phyloP scores from a whole-genome alignment of 768 basidiomycete genomes.

The Hebeloma cylindrosporum region DNA sequence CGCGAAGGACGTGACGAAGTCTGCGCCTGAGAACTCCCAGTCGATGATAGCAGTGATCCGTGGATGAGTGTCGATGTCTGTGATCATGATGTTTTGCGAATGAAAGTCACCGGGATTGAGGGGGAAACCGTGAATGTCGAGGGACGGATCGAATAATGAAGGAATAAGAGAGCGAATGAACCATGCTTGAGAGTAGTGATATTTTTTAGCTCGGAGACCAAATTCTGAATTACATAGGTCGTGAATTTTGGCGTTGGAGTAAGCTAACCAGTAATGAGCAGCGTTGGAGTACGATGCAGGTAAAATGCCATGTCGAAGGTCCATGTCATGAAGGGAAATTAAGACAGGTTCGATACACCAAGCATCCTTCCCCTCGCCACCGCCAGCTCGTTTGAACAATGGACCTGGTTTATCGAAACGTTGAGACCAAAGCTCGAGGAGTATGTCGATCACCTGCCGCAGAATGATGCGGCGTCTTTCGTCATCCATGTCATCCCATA shows the following conservation, averaged over 20 bases:
- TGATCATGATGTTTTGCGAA: constrained; percentile 22
- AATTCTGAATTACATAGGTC: background rate
- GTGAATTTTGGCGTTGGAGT: constrained; percentile 2
- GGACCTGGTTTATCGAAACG: constrained; percentile 7
- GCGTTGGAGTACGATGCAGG: background rate
- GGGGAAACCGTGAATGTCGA: constrained; percentile 14
- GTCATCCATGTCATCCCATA: constrained; percentile 8
- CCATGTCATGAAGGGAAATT: background rate
- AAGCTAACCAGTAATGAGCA: constrained; percentile 8
- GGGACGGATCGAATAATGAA: constrained; percentile 12
- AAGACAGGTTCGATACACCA: background rate
- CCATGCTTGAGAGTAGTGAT: background rate
- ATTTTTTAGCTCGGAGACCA: background rate
- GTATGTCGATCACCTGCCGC: constrained; percentile 7
- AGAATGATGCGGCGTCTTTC: constrained; percentile 5
- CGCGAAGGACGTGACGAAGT: constrained; percentile 1
- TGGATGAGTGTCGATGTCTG: constrained; percentile 9
- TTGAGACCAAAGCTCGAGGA: constrained; percentile 9
- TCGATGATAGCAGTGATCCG: constrained; percentile 15
- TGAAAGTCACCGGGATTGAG: constrained; percentile 22
- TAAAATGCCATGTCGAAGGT: background rate
- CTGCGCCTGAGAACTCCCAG: constrained; percentile 21
- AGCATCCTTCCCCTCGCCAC: background rate
- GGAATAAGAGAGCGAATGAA: constrained; percentile 9
- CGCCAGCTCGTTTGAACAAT: background rate